These are phyloP conservation scores for Somion occarium DNA, from an alignment of 1,284 basidiomycete genomes.

Conservation along the genomic window DNA sequence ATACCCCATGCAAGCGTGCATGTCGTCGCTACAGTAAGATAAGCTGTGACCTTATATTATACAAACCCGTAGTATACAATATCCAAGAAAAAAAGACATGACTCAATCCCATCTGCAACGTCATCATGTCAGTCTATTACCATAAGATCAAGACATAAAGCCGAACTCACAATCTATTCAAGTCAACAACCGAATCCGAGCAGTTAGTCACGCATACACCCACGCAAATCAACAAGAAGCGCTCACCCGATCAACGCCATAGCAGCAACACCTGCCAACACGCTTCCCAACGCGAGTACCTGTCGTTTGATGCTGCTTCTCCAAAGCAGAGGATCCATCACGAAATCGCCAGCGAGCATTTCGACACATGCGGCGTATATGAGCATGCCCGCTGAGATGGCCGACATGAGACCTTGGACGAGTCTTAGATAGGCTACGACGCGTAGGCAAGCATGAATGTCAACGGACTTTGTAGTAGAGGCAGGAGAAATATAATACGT, in stretches of 20 bases:
- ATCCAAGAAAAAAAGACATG: background rate
- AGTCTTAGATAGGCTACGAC: slow-evolving; percentile 24
- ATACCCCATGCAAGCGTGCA: too few relatives aligned
- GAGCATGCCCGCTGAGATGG: slow-evolving; percentile 74
- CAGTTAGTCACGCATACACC: background rate
- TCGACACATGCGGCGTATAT: slow-evolving; percentile 76
- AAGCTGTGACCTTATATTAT: too few relatives aligned
- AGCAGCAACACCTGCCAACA: slow-evolving; percentile 47
- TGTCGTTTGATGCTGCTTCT: slow-evolving; percentile 39
- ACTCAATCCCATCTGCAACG: background rate
- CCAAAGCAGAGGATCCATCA: slow-evolving; percentile 53
- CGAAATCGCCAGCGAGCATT: slow-evolving; percentile 78
- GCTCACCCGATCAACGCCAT: slow-evolving; percentile 49
- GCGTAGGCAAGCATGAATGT: background rate
- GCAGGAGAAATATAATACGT: slow-evolving; percentile 10
- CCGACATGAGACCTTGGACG: slow-evolving; percentile 66
- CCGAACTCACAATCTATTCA: slow-evolving; percentile 2
- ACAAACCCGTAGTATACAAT: background rate
- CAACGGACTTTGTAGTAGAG: background rate
- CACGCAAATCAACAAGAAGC: background rate
- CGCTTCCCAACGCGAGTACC: slow-evolving; percentile 48
- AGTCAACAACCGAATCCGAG: background rate
- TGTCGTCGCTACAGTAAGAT: too few relatives aligned
- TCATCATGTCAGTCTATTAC: background rate
- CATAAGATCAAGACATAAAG: background rate